Evolutionary conservation across 352 stramenopile species (phyloP), one percentile per base, ranked within the genome.

Genomic region (Phytophthora megakarya): DNA sequence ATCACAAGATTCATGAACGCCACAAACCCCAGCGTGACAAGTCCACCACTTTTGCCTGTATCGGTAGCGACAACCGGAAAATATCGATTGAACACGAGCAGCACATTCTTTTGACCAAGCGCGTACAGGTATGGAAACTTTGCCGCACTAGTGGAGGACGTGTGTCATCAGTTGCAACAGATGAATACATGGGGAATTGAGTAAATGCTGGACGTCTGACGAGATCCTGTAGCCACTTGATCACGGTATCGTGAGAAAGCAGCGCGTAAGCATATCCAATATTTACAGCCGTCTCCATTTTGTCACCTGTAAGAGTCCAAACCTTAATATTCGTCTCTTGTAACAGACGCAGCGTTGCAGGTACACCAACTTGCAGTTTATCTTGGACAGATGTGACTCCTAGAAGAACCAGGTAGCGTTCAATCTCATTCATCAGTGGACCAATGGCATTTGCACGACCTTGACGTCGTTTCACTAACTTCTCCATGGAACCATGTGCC

Each of bases 261-360:
- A 98, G 56, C 16, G 88, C 86, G 51, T 86, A 97, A 15, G 90
- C 88, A 51, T 97, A 97, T n/a, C 88, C 94, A 68, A 98, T 98
- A 57, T 98, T 98, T 42, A 98, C 90, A 19, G 95, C 95, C 15
- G 95, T 98, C 70, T 98, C 94, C 66, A 94, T 84, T 73, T 98
- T 98, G 75, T 98, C 95, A 16, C 93, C 93, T 3, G 95, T 98
- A 22, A 98, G 82, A 22, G 97, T 96, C 91, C 93, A 98, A n/a
- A 98, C 67, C 54, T 97, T 97, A 48, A 98, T 97, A 28, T 92
- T 92, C 3, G 92, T 94, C 47, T 92, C 67, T 48, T 92, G 82
- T 10, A 98, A 63, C 30, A 90, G 58, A 61, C 81, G 60, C 19
- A 98, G 91, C 21, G 89, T 95, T 53, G 86, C 82, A 12, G 92